These are phyloP conservation scores for Aegilops longissima DNA, from an alignment of 176 grass and related monocot species.

Conservation along the genomic window DNA sequence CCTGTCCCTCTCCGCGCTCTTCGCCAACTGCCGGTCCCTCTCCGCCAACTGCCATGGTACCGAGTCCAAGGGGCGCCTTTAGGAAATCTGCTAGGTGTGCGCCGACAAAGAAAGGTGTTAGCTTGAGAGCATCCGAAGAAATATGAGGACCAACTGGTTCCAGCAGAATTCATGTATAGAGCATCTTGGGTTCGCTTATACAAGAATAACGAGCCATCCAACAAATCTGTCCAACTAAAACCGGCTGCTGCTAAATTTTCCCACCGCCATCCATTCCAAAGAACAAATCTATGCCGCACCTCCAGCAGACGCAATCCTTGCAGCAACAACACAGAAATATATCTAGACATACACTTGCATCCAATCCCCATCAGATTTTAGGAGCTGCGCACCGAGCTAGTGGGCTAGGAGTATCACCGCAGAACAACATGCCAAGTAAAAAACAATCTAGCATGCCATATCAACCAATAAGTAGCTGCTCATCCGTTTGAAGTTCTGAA, in stretches of 20 bases:
- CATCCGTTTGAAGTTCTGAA: neutral
- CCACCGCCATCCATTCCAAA: neutral
- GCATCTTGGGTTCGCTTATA: too few species aligned
- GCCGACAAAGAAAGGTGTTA: neutral
- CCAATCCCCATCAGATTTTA: too few species aligned
- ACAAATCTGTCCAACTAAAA: neutral
- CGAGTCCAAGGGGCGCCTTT: slow-evolving; percentile 83
- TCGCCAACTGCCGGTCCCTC: too few species aligned
- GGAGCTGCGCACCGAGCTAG: neutral
- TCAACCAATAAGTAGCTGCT: neutral
- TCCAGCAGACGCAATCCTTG: neutral
- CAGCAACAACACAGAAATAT: neutral
- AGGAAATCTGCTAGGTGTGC: slow-evolving; percentile 56
- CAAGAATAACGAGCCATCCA: neutral
- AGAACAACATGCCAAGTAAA: neutral
- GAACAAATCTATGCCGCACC: neutral
- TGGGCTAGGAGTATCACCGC: neutral
- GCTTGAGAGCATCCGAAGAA: neutral
- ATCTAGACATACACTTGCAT: neutral
- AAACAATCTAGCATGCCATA: neutral
- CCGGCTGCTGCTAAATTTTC: neutral
- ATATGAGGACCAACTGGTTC: neutral
- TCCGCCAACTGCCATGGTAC: slow-evolving; percentile 76
- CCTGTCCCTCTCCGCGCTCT: too few species aligned
- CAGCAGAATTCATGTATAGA: neutral